Conservation (phyloP, 2,329 filamentous ascomycete species). For the Apiospora phragmitis region DNA sequence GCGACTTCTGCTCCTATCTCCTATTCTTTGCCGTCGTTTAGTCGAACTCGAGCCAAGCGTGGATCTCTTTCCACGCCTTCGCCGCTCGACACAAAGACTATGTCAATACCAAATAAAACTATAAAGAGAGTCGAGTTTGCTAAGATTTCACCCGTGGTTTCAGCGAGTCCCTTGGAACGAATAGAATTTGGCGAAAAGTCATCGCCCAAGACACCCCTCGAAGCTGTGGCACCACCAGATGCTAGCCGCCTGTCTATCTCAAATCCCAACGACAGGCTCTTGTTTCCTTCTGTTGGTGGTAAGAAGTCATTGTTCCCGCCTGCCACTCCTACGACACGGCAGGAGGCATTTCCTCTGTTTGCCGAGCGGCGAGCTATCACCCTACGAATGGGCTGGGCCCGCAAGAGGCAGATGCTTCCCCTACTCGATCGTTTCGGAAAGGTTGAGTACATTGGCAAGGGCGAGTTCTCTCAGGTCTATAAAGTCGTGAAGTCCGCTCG, state of each 20-base stretch:
- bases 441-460: constrained; percentile 78
- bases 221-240: constrained; percentile 73
- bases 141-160: constrained; percentile 51
- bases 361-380: constrained; percentile 65
- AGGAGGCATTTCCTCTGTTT: constrained; percentile 58
- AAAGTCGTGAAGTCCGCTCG: constrained; percentile 58
- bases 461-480: constrained; percentile 93
- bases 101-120: constrained; percentile 27
- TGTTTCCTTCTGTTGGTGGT: constrained; percentile 36
- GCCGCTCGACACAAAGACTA: constrained; percentile 29
- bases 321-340: constrained; percentile 75
- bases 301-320: constrained; percentile 57
- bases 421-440: constrained; percentile 77
- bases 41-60: constrained; percentile 34
- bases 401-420: constrained; percentile 72
- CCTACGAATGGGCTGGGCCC: constrained; percentile 68
- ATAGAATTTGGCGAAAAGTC: constrained; percentile 48
- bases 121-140: constrained; percentile 45
- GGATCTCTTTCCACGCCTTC: constrained; percentile 35
- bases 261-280: constrained; percentile 45
- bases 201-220: constrained; percentile 78
- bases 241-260: constrained; percentile 84
- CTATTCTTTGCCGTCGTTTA: constrained; percentile 38
- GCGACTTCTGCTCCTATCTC: constrained; percentile 33
- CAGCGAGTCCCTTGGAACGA: constrained; percentile 63